Conservation (phyloP, 495 filamentous ascomycete genomes). For the Xylaria castorea region DNA sequence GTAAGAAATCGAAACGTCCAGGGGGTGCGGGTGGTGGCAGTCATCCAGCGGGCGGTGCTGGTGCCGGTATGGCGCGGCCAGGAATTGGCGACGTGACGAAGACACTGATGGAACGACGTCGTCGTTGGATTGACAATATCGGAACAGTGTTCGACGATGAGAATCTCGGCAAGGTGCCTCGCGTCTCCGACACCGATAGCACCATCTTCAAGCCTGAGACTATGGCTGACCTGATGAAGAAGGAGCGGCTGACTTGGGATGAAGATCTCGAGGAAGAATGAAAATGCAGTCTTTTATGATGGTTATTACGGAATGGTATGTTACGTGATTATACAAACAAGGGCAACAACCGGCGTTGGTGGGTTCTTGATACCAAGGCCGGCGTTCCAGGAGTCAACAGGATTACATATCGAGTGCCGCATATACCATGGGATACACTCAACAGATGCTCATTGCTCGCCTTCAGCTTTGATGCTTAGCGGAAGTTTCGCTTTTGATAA, state of each 20-base stretch:
- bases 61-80: slow-evolving; percentile 68
- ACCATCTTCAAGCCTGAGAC: slow-evolving; percentile 67
- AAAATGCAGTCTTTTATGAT: not conserved
- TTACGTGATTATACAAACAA: not conserved
- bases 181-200: slow-evolving; percentile 48
- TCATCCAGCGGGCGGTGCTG: slow-evolving; percentile 53
- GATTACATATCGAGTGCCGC: not conserved
- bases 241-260: slow-evolving; percentile 77
- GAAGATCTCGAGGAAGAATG: slow-evolving; percentile 69
- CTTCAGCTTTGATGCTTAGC: slow-evolving; percentile 1
- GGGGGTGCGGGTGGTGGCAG: slow-evolving; percentile 63
- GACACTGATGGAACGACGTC: slow-evolving; percentile 86
- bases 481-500: not conserved
- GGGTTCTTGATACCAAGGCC: slow-evolving; percentile 22
- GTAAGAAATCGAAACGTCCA: slow-evolving; percentile 89
- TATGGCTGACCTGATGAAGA: slow-evolving; percentile 63
- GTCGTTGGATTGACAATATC: slow-evolving; percentile 86
- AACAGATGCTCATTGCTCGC: not conserved
- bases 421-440: not conserved
- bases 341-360: not conserved
- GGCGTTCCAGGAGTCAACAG: slow-evolving; percentile 16
- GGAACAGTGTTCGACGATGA: slow-evolving; percentile 85
- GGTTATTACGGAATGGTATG: not conserved
- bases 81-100: slow-evolving; percentile 90
- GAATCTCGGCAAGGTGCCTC: slow-evolving; percentile 54